Base-by-base conservation (phyloP, 1,284 basidiomycete genomes). In the Puccinia coronata region DNA sequence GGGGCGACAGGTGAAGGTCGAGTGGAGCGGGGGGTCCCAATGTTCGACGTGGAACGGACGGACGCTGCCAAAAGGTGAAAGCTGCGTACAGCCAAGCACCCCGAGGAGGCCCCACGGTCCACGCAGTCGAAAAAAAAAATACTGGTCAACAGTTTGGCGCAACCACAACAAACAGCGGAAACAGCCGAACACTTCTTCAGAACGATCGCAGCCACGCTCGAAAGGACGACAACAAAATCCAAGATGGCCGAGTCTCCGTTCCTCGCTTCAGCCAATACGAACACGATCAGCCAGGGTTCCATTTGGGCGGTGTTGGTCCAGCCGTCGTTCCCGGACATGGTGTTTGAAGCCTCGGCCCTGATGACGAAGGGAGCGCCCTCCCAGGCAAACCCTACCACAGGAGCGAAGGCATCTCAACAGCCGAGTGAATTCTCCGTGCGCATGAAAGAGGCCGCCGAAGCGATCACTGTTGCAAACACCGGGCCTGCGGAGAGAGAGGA, bases 221-320 rank as follows among this genome's bases (percentile, higher is more conserved):
- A 61, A 63, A 39, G 11, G 18, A 70, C 3, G 41, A 25, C 28
- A 55, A 12, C 16, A 6, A 43, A 6, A 6, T 39, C n/a, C 43
- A 81, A 51, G 59, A 74, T 65, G 59, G 47, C 70, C 25, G 57
- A 73, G 23, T 81, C 79, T 51, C 79, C 79, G 18, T 81, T 81
- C 36, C 39, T 74, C 25, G 70, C 79, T 18, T 65, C 79, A 20
- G 79, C 70, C 11, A 65, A 65, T 25, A 81, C 47, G 16, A 65
- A 73, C 41, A 73, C 79, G 14, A 81, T 65, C 49, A 43, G 39
- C 14, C 71, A 73, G 41, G 79, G 79, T 39, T n/a, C 72, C 79
- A 18, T 81, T 18, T 81, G 79, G 79, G 36, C 79, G 18, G 71
- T n/a, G n/a, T 81, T 81, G 20, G 55, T 74, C 18, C 79, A 81